Base-by-base conservation (phyloP, 768 basidiomycete genomes). In the Holtermanniella nyarrowii region DNA sequence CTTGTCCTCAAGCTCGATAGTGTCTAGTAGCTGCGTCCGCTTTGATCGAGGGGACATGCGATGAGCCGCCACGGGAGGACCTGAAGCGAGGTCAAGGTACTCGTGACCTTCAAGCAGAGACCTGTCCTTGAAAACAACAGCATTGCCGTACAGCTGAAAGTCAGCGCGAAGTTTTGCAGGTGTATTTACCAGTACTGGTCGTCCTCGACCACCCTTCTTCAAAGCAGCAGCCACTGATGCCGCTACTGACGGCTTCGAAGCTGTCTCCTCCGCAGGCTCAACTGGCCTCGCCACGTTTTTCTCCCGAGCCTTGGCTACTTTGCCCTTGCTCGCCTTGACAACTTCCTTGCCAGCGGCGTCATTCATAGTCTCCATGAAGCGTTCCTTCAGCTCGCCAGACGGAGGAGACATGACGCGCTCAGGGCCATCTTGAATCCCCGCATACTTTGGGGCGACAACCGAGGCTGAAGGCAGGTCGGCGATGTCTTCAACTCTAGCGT, bases 31-130 rank as follows among this genome's bases (percentile, higher is more conserved):
- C 1, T 53, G 46, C 16, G 54, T 57, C 27, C 57, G 57, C 42
- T 69, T 66, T 3, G 58, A 58, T 12, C 63, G 55, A 16, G 65
- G 65, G 0, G 62, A 62, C 3, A 48, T 57, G 1, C 66, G 63
- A 52, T 66, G 66, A 3, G 62, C 45, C 11, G 57, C 50, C 5
- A 66, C 56, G 0, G 69, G 69, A 20, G 65, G 63, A 24, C 69
- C 69, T 47, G 65, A 50, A 16, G 68, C 65, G 12, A 70, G 53
- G 45, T 70, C 69, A 18, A 70, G 62, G 50, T 68, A 68, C 48
- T 70, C 69, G 57, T 60, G 57, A 3, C 56, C 49, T 21, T 63
- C 59, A 7, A 70, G 62, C 20, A 70, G 50, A 7, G 39, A 49
- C 14, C 65, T 51, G 53, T 70, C 69, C 45, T 68, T 68, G 65